Percentiles rank a stretch among this genome's conserved stretches.
Conservation (phyloP, 2,329 filamentous ascomycete genomes). For the Neofusicoccum sp. region DNA sequence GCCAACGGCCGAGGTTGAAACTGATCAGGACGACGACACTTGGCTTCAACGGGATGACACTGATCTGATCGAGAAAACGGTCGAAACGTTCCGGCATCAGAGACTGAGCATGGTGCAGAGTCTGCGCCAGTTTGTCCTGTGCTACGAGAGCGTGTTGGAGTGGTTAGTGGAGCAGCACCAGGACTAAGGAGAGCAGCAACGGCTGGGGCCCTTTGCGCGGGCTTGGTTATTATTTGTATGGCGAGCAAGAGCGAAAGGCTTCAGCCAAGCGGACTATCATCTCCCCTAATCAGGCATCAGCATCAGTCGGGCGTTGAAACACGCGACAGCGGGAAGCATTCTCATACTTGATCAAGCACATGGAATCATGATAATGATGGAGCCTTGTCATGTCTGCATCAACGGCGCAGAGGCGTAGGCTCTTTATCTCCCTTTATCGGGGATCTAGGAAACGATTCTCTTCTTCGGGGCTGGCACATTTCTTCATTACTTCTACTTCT, state of each 20-base stretch:
- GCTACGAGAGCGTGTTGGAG: conserved; percentile 91
- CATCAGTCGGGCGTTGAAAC: background rate
- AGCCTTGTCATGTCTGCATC: background rate
- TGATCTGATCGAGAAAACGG: conserved; percentile 81
- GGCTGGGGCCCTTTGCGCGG: too few species aligned
- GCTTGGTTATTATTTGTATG: too few species aligned
- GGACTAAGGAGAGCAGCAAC: background rate
- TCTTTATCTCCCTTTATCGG: background rate
- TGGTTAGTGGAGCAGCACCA: conserved; percentile 63
- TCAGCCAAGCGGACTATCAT: background rate
- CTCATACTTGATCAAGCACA: background rate
- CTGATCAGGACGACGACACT: conserved; percentile 46
- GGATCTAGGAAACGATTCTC: conserved; percentile 2
- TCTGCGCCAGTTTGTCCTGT: conserved; percentile 87
- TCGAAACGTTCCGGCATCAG: conserved; percentile 86
- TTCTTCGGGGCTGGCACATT: background rate
- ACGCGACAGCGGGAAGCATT: background rate
- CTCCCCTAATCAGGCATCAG: background rate
- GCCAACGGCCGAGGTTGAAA: background rate
- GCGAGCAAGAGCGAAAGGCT: background rate
- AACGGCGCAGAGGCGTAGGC: background rate
- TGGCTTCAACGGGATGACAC: conserved; percentile 70
- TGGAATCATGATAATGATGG: background rate
- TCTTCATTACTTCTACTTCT: background rate
- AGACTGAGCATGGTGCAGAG: conserved; percentile 96